A percentile compares a stretch with the other conserved stretches of the same genome.
These are phyloP conservation scores for Syzygium grande DNA, from an alignment of 345 rosid species.

Conservation along the genomic window DNA sequence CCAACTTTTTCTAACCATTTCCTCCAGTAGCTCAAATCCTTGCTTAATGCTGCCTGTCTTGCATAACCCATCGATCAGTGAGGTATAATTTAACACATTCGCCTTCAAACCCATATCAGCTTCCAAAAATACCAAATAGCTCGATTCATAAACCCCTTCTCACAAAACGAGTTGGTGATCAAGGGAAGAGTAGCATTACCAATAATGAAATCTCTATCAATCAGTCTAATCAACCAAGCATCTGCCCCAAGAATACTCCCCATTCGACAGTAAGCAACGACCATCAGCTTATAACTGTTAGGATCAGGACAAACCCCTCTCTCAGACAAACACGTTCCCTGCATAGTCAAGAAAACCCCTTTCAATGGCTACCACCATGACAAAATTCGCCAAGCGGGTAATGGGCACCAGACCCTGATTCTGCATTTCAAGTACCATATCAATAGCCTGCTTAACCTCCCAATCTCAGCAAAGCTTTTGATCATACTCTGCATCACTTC, in stretches of 20 bases:
- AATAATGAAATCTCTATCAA: conserved; percentile 46
- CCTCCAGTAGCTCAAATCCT: conserved; percentile 81
- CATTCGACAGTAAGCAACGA: conserved; percentile 42
- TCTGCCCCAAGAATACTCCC: conserved; percentile 58
- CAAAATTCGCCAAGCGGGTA: conserved; percentile 33
- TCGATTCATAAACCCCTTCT: conserved; percentile 49
- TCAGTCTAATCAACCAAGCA: conserved; percentile 63
- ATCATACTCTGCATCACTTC: conserved; percentile 63
- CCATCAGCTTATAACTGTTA: conserved; percentile 52
- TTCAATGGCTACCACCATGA: conserved; percentile 26
- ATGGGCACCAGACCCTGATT: conserved; percentile 55
- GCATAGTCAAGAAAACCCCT: conserved; percentile 51
- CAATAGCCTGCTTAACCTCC: conserved; percentile 63
- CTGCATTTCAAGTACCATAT: conserved; percentile 68
- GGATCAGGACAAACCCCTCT: conserved; percentile 61
- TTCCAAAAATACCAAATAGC: conserved; percentile 61
- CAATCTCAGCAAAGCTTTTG: conserved; percentile 59
- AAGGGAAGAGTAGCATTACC: conserved; percentile 72
- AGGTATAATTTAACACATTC: conserved; percentile 69
- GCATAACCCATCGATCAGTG: conserved; percentile 73
- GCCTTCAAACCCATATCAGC: conserved; percentile 49
- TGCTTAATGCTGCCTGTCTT: conserved; percentile 79
- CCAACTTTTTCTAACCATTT: conserved; percentile 71
- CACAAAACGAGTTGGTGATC: conserved; percentile 40
- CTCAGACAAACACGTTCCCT: conserved; percentile 58